These are phyloP conservation scores for Agaricus sinodeliciosus DNA, from an alignment of 768 basidiomycete species.

Conservation along the genomic window DNA sequence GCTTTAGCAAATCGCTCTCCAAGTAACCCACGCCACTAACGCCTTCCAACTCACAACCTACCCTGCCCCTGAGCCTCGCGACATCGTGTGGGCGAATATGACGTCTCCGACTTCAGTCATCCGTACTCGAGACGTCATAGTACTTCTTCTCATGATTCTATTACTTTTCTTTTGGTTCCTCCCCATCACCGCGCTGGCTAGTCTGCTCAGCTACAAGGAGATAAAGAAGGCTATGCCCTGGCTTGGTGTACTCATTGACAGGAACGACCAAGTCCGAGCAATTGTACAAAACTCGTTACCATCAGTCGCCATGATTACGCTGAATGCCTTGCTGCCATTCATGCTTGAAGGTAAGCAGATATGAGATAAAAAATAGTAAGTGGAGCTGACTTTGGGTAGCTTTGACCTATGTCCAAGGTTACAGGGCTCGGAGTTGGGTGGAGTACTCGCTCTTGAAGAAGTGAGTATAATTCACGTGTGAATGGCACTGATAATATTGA, in stretches of 20 bases:
- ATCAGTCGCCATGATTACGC: constrained; percentile 79
- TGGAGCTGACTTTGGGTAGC: constrained; percentile 21
- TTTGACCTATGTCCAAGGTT: constrained; percentile 88
- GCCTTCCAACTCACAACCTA: constrained; percentile 62
- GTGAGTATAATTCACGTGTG: constrained; percentile 32
- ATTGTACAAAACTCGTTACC: constrained; percentile 95
- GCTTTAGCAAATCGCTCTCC: constrained; percentile 77
- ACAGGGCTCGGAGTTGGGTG: constrained; percentile 84
- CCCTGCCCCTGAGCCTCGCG: constrained; percentile 88
- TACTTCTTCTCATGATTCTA: constrained; percentile 59
- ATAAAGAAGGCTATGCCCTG: constrained; percentile 89
- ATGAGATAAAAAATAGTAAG: neutral
- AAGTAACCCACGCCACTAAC: constrained; percentile 69
- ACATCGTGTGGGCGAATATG: constrained; percentile 94
- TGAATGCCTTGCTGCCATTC: constrained; percentile 88
- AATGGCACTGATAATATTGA: neutral
- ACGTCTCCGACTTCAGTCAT: constrained; percentile 52
- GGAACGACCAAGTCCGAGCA: constrained; percentile 71
- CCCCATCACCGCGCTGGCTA: constrained; percentile 82
- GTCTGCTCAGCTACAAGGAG: constrained; percentile 86
- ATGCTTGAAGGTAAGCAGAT: constrained; percentile 66
- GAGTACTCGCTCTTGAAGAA: constrained; percentile 92
- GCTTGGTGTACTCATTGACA: constrained; percentile 80
- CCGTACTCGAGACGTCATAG: constrained; percentile 63
- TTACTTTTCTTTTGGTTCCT: constrained; percentile 90